Base-by-base conservation (phyloP, 352 stramenopile species). In the Pythium aristosporum region DNA sequence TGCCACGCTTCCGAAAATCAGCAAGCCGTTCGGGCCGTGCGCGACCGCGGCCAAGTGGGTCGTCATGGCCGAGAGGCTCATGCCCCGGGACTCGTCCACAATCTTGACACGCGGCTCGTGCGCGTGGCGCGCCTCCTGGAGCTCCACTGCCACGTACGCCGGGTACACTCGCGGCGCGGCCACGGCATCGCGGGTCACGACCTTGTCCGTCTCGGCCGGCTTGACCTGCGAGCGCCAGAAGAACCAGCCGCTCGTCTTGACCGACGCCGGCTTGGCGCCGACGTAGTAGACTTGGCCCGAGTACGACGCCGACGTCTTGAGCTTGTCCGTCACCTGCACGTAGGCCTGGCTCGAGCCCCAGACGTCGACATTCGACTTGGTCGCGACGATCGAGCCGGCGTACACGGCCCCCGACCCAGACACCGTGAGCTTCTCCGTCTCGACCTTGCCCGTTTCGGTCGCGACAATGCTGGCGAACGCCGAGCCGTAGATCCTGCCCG, bases 151-250 rank as follows among this genome's bases (percentile, higher is more conserved):
- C 1, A 70, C 44, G 57, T 70, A 62, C 49, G n/a, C 42, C 12
- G 63, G 63, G 63, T 69, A 69, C 39, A 63, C 55, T 5, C 47
- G 15, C 20, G 63, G 63, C 57, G 57, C 53, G 2, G 57, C 12
- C 12, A 58, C 47, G 4, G 61, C 57, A 53, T 74, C 71, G 67
- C 74, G 74, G 16, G 74, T 63, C 28, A 74, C n/a, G 34, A 75
- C 62, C 66, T 72, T 75, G 66, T 85, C 80, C 34, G 70, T 64
- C 23, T 55, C 56, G 6, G 75, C 68, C 7, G 67, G 69, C 57
- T 80, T 75, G 28, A 85, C 76, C 25, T 76, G 77, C 39, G 75
- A 74, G 28, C 76, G 72, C 76, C 76, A 87, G 62, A 83, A 85
- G 43, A 61, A 83, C 76, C 74, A 88, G 52, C 73, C 71, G 43